Evolutionary conservation across 768 basidiomycete genomes (phyloP).

Genomic region (Strobilomyces echinocephalus): DNA sequence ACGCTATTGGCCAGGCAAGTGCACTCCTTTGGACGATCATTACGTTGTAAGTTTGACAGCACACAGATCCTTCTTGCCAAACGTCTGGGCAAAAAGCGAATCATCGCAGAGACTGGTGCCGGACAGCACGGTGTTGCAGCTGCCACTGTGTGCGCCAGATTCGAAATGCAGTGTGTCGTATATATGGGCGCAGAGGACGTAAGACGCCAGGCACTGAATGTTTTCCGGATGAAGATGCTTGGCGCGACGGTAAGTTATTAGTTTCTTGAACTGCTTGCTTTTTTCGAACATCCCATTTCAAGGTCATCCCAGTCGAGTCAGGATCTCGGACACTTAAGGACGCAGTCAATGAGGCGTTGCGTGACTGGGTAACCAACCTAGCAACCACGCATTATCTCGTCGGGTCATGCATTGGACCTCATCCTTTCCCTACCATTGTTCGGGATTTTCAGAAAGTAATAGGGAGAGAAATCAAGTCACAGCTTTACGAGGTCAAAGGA

Average conservation of each 20-base stretch:
- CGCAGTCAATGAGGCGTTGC: conserved; percentile 96
- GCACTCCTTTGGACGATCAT: not conserved
- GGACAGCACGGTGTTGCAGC: conserved; percentile 99
- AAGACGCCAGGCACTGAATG: conserved; percentile 91
- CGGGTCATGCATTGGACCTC: conserved; percentile 95
- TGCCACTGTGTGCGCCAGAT: conserved; percentile 95
- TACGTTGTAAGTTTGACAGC: not conserved
- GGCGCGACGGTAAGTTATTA: conserved; percentile 67
- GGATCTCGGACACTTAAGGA: conserved; percentile 96
- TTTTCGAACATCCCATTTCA: conserved; percentile 1
- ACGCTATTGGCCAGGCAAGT: conserved; percentile 88
- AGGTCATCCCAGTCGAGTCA: conserved; percentile 92
- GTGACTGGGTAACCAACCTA: conserved; percentile 98
- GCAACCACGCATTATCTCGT: conserved; percentile 94
- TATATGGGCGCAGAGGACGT: conserved; percentile 99
- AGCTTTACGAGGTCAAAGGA: conserved; percentile 63
- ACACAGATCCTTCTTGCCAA: conserved; percentile 85
- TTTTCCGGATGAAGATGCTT: conserved; percentile 97
- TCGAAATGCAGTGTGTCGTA: conserved; percentile 90
- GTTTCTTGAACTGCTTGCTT: not conserved
- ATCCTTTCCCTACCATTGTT: conserved; percentile 98
- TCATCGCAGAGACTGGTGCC: conserved; percentile 98
- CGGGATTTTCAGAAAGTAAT: conserved; percentile 97
- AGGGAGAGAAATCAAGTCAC: conserved; percentile 88
- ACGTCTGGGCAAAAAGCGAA: conserved; percentile 90